Percentiles rank a stretch among this genome's conserved stretches.
phyloP scores from a whole-genome alignment of 2,329 filamentous ascomycete genomes.

The Aspergillus tubingensis region DNA sequence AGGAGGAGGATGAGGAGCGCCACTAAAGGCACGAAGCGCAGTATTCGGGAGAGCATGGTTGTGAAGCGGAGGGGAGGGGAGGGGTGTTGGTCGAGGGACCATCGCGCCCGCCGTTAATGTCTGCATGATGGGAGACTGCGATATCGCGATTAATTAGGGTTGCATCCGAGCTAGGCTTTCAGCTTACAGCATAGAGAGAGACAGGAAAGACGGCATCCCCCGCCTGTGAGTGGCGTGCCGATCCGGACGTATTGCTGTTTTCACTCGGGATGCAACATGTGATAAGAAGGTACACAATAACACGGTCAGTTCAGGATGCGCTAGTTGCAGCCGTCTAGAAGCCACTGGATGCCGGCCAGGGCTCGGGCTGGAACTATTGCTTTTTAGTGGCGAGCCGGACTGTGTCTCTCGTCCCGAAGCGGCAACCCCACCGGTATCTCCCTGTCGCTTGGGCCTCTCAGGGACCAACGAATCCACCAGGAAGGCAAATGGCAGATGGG shows the following conservation, averaged over 20 bases:
- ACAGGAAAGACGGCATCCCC: background rate
- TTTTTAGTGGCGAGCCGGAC: no score
- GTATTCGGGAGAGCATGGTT: background rate
- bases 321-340: no score
- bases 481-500: background rate
- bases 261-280: background rate
- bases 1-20: background rate
- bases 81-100: background rate
- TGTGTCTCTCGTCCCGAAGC: no score
- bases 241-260: background rate
- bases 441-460: no score
- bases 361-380: no score
- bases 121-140: background rate
- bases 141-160: constrained; percentile 7
- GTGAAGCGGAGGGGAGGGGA: background rate
- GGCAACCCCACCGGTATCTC: no score
- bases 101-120: background rate
- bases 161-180: background rate
- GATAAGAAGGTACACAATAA: no score
- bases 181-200: no score
- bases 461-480: no score
- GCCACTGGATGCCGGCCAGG: no score
- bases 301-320: no score
- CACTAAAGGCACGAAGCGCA: constrained; percentile 3
- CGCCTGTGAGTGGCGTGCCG: background rate